Evolutionary conservation across 768 basidiomycete species (phyloP).

Genomic region (Paxillus rubicundulus): DNA sequence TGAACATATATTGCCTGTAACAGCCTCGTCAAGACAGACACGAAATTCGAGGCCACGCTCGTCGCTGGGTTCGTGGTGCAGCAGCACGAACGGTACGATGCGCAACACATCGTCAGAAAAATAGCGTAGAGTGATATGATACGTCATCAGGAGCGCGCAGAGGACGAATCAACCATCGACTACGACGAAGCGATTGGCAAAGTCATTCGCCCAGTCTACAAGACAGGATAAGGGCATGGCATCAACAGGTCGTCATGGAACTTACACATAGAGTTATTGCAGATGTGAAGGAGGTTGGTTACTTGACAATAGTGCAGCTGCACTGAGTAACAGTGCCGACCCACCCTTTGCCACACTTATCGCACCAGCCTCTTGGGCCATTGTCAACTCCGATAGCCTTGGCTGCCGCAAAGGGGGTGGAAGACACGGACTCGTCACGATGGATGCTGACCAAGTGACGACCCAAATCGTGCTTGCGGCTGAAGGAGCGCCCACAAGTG

Average conservation of each 20-base stretch:
- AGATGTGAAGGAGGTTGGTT: constrained; percentile 21
- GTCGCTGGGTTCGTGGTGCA: constrained; percentile 55
- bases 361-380: constrained; percentile 66
- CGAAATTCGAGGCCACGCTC: constrained; percentile 58
- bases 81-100: constrained; percentile 59
- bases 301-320: constrained; percentile 66
- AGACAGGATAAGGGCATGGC: constrained; percentile 20
- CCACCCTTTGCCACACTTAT: constrained; percentile 69
- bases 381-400: constrained; percentile 68
- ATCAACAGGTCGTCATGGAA: background rate
- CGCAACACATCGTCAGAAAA: constrained; percentile 55
- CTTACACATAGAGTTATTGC: constrained; percentile 30
- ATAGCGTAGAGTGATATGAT: constrained; percentile 34
- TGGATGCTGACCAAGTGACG: constrained; percentile 88
- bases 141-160: constrained; percentile 29
- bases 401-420: constrained; percentile 37
- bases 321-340: constrained; percentile 54
- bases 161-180: constrained; percentile 38
- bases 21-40: constrained; percentile 26
- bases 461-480: constrained; percentile 90
- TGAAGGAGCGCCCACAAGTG: constrained; percentile 87
- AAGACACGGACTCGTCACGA: constrained; percentile 56
- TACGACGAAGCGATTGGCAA: constrained; percentile 41
- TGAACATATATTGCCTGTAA: constrained; percentile 21
- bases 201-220: constrained; percentile 31